A percentile compares a stretch with the other conserved stretches of the same genome.
These are phyloP conservation scores for Aeschynomene evenia DNA, from an alignment of 306 rosid genomes.

Conservation along the genomic window DNA sequence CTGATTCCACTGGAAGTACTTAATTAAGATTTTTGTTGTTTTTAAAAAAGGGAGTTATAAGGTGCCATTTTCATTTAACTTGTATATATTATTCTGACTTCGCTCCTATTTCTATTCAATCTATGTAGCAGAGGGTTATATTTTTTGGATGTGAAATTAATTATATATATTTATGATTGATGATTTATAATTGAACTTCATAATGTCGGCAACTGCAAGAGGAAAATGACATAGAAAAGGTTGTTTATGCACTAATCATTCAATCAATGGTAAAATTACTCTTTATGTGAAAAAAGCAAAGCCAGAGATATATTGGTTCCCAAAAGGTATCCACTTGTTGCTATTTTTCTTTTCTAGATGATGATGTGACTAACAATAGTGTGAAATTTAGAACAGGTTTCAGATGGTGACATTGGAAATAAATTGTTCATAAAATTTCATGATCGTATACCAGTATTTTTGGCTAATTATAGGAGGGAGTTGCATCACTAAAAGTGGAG, in stretches of 20 bases:
- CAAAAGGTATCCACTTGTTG: background rate
- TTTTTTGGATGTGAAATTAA: conserved; percentile 17
- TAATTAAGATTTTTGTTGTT: too few species aligned
- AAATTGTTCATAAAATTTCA: background rate
- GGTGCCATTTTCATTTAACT: conserved; percentile 24
- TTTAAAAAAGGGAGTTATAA: conserved; percentile 15
- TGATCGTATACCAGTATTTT: background rate
- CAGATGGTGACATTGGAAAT: conserved; percentile 12
- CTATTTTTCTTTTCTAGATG: background rate
- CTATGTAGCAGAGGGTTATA: background rate
- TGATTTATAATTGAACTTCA: background rate
- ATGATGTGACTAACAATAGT: conserved; percentile 14
- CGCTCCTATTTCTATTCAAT: conserved; percentile 27
- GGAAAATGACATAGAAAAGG: conserved; percentile 25
- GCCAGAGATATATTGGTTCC: background rate
- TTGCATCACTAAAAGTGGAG: background rate
- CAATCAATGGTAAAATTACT: background rate
- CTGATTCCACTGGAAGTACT: conserved; percentile 53
- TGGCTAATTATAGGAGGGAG: background rate
- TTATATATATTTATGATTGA: background rate
- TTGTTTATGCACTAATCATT: conserved; percentile 24
- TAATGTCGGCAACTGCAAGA: conserved; percentile 32
- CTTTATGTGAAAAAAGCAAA: conserved; percentile 8
- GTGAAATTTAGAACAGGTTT: background rate
- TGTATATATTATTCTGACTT: too few species aligned